Percentiles rank a stretch among this genome's conserved stretches.
These are phyloP conservation scores for Zalaria obscura DNA, from an alignment of 2,329 filamentous ascomycete genomes.

Conservation along the genomic window DNA sequence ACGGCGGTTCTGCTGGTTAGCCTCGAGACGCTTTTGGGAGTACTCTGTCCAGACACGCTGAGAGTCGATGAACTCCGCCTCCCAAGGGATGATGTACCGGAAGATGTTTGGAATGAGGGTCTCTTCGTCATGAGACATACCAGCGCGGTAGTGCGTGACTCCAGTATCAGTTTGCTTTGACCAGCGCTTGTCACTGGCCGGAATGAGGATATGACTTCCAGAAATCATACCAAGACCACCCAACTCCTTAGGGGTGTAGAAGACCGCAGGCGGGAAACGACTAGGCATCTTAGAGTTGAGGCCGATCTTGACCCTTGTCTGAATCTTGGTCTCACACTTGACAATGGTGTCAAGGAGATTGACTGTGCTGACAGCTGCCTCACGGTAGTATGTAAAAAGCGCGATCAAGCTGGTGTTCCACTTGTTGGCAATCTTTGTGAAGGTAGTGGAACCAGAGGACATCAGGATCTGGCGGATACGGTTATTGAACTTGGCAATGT, in stretches of 20 bases:
- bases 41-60: constrained; percentile 99
- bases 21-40: constrained; percentile 91
- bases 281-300: constrained; percentile 99
- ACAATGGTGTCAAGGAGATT: constrained; percentile 92
- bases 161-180: constrained; percentile 96
- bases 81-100: constrained; percentile 98
- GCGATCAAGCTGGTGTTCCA: constrained; percentile 98
- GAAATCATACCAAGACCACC: constrained; percentile 98
- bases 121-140: constrained; percentile 97
- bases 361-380: constrained; percentile 91
- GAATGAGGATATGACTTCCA: constrained; percentile 93
- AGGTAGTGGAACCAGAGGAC: constrained; percentile 98
- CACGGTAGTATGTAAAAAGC: constrained; percentile 95
- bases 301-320: constrained; percentile 96
- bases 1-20: constrained; percentile 90
- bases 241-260: constrained; percentile 96
- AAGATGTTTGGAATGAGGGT: constrained; percentile 98
- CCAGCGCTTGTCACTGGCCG: constrained; percentile 94
- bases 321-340: constrained; percentile 98
- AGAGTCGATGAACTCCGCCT: constrained; percentile 96
- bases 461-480: constrained; percentile 96
- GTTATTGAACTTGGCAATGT: constrained; percentile 98
- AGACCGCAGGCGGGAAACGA: constrained; percentile 93
- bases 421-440: constrained; percentile 99
- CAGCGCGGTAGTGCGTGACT: constrained; percentile 89